These are phyloP conservation scores for Ustilago esculenta DNA, from an alignment of 1,284 basidiomycete species.

Conservation along the genomic window DNA sequence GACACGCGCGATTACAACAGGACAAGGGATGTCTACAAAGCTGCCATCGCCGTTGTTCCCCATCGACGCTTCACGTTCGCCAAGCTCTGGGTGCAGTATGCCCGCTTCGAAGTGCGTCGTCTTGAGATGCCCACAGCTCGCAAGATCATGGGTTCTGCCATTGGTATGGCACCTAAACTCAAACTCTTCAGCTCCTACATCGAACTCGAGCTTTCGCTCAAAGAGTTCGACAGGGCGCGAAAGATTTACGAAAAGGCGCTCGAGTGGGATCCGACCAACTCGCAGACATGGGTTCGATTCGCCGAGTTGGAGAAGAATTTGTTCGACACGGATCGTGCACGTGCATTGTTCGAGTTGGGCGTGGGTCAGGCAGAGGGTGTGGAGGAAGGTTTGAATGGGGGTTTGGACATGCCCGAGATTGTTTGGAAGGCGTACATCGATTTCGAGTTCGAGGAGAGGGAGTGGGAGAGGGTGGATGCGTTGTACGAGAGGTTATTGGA, in stretches of 20 bases:
- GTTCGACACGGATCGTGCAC: slow-evolving; percentile 88
- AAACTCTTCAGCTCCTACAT: slow-evolving; percentile 67
- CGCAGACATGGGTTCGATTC: slow-evolving; percentile 85
- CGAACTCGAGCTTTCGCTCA: slow-evolving; percentile 62
- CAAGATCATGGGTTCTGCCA: slow-evolving; percentile 86
- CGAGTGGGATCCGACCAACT: slow-evolving; percentile 68
- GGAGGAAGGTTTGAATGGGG: slow-evolving; percentile 68
- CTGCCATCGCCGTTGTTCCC: slow-evolving; percentile 85
- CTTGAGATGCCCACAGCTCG: slow-evolving; percentile 85
- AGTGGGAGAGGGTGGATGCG: slow-evolving; percentile 82
- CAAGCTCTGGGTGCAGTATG: slow-evolving; percentile 79
- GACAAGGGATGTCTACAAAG: slow-evolving; percentile 89
- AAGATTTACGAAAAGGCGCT: slow-evolving; percentile 90
- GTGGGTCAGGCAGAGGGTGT: slow-evolving; percentile 74
- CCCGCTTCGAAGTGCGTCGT: slow-evolving; percentile 88
- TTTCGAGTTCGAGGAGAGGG: slow-evolving; percentile 92
- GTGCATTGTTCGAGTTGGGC: slow-evolving; percentile 94
- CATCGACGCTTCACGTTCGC: slow-evolving; percentile 98
- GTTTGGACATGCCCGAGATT: slow-evolving; percentile 94
- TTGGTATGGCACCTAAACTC: slow-evolving; percentile 96
- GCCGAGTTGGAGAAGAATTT: slow-evolving; percentile 93
- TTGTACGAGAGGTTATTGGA: slow-evolving; percentile 89
- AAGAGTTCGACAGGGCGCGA: slow-evolving; percentile 92
- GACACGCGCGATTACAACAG: slow-evolving; percentile 89
- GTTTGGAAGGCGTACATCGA: slow-evolving; percentile 88